Base-by-base conservation (phyloP, 768 basidiomycete species). In the Hemileccinum impolitum region DNA sequence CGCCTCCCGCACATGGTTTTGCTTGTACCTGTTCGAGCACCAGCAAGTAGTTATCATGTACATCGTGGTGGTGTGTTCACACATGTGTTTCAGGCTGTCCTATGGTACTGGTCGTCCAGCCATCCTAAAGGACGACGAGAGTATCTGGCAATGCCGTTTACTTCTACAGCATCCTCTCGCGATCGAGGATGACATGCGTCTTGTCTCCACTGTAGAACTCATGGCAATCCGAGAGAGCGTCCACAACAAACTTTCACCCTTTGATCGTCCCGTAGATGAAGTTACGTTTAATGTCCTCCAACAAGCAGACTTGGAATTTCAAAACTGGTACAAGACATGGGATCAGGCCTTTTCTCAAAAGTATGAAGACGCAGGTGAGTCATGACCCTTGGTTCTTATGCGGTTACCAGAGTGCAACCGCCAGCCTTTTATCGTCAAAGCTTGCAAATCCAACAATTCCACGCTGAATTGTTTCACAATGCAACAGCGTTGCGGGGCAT, bases 81-180 rank as follows among this genome's bases (percentile, higher is more conserved):
- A 28, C 28, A n/a, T 23, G 17, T 13, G 26, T 36, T 44, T n/a
- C 55, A 95, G 93, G 62, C 77, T 97, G 68, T 94, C 93, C 0
- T 97, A 94, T 58, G 94, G 94, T 4, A 95, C 90, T 35, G 94
- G 94, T 10, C 85, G 94, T 31, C 93, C 94, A 2, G 90, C 93
- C 1, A 91, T 96, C 39, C 72, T 96, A 25, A 88, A 90, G 60
- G 91, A 95, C 52, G 94, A 97, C 57, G 93, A 94, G 63, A 87
- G 90, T 43, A 93, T 97, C 50, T 78, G 75, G 60, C 81, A 89
- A 52, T 91, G 89, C 57, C 82, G 87, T 31, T 72, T 84, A 39
- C 75, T 97, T 17, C 71, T 96, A 19, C 82, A 84, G 54, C 94
- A 96, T 64, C 94, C 94, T 32, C 71, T 95, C 25, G 80, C 90